These are phyloP conservation scores for Oryza rufipogon DNA, from an alignment of 176 grass and related monocot genomes.

Conservation along the genomic window DNA sequence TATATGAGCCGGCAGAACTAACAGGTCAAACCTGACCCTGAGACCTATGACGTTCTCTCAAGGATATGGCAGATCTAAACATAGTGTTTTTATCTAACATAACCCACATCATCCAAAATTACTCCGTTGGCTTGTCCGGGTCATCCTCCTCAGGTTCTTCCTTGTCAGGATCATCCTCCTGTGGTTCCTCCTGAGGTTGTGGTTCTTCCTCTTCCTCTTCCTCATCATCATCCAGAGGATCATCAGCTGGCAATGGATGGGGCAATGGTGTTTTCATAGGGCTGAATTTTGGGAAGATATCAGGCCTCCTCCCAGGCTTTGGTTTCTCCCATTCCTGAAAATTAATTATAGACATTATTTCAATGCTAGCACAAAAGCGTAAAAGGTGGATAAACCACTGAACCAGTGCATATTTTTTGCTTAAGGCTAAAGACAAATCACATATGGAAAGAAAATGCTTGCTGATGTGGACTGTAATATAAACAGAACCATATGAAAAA, in stretches of 20 bases:
- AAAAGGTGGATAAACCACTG: neutral
- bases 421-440: neutral
- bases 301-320: slow-evolving; percentile 78
- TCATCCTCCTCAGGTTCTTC: slow-evolving; percentile 70
- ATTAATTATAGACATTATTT: slow-evolving; percentile 24
- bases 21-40: slow-evolving; percentile 29
- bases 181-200: slow-evolving; percentile 64
- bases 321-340: slow-evolving; percentile 77
- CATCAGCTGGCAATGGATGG: slow-evolving; percentile 68
- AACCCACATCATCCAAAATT: slow-evolving; percentile 19
- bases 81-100: slow-evolving; percentile 39
- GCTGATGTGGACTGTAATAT: neutral
- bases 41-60: slow-evolving; percentile 7
- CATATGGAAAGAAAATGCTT: neutral
- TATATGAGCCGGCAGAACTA: slow-evolving; percentile 44
- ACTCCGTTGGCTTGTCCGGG: slow-evolving; percentile 61
- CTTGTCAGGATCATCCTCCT: slow-evolving; percentile 76
- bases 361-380: neutral
- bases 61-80: slow-evolving; percentile 24
- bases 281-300: slow-evolving; percentile 85
- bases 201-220: slow-evolving; percentile 75
- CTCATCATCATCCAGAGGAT: slow-evolving; percentile 75
- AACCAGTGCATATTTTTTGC: neutral
- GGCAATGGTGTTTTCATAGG: slow-evolving; percentile 88
- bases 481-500: neutral